Evolutionary conservation across 2,329 filamentous ascomycete species (phyloP).

Genomic region (Cercospora zeae-maydis): DNA sequence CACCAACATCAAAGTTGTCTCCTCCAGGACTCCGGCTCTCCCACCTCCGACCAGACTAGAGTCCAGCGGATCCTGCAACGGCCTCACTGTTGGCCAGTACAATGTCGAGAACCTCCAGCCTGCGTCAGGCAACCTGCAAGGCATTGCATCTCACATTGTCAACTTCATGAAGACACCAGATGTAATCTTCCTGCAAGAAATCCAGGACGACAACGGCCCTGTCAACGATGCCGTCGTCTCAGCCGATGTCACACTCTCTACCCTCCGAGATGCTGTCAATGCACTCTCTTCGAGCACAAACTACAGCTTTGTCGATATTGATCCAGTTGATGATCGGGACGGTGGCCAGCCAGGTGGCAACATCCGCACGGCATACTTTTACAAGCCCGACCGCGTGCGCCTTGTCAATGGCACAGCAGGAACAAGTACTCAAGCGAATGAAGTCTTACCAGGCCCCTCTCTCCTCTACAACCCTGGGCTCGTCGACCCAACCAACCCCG

Average conservation of each 20-base stretch:
- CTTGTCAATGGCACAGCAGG: conserved; percentile 60
- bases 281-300: conserved; percentile 45
- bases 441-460: conserved; percentile 55
- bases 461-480: conserved; percentile 67
- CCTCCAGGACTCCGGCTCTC: conserved; percentile 45
- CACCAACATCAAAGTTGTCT: conserved; percentile 52
- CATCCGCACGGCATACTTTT: conserved; percentile 68
- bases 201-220: conserved; percentile 64
- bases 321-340: conserved; percentile 58
- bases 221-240: conserved; percentile 57
- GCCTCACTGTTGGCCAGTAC: conserved; percentile 63
- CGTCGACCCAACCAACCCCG: conserved; percentile 59
- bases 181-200: conserved; percentile 65
- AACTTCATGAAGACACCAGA: conserved; percentile 61
- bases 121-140: conserved; percentile 53
- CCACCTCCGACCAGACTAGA: conserved; percentile 52
- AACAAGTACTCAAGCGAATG: conserved; percentile 52
- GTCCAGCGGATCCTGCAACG: conserved; percentile 56
- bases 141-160: conserved; percentile 63
- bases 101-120: conserved; percentile 67
- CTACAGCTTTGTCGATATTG: conserved; percentile 60
- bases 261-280: conserved; percentile 53
- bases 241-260: conserved; percentile 58
- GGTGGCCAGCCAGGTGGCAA: conserved; percentile 68
- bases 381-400: conserved; percentile 57